Evolutionary conservation across 768 basidiomycete genomes (phyloP).

Genomic region (Saitozyma podzolica): DNA sequence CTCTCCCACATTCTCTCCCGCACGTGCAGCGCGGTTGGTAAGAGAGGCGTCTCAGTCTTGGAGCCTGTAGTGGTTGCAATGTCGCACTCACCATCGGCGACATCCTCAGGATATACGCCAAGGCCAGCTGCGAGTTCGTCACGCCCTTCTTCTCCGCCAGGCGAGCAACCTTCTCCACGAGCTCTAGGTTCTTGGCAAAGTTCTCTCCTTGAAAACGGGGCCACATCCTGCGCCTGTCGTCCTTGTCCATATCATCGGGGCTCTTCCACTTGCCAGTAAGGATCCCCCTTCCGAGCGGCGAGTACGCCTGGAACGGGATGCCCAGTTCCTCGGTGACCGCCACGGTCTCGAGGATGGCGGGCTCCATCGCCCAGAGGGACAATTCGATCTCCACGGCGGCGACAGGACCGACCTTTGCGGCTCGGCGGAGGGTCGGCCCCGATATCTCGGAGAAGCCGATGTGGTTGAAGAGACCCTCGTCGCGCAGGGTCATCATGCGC

Average conservation of each 20-base stretch:
- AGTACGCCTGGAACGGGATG: conserved; percentile 55
- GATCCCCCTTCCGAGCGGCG: conserved; percentile 54
- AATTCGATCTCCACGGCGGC: conserved; percentile 59
- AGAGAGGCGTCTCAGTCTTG: conserved; percentile 61
- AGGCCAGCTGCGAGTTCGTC: conserved; percentile 51
- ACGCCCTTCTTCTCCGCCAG: conserved; percentile 48
- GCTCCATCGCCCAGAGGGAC: conserved; percentile 44
- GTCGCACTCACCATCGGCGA: conserved; percentile 58
- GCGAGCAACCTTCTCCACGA: conserved; percentile 50
- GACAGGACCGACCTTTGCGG: conserved; percentile 57
- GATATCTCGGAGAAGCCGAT: conserved; percentile 13
- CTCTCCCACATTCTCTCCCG: conserved; percentile 52
- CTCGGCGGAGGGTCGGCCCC: conserved; percentile 56
- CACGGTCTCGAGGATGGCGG: conserved; percentile 40
- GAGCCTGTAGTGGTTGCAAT: conserved; percentile 52
- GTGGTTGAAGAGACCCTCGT: conserved; percentile 59
- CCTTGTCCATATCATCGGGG: conserved; percentile 33
- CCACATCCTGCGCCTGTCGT: conserved; percentile 39
- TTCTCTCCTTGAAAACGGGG: conserved; percentile 52
- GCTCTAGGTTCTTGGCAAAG: conserved; percentile 50
- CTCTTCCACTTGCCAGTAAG: conserved; percentile 32
- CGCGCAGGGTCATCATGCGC: conserved; percentile 56
- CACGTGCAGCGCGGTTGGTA: conserved; percentile 58
- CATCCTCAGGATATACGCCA: conserved; percentile 60
- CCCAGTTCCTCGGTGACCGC: conserved; percentile 55